Evolutionary conservation across 768 basidiomycete species (phyloP), one percentile per base, ranked within the genome.

Genomic region (Trametes coccinea): DNA sequence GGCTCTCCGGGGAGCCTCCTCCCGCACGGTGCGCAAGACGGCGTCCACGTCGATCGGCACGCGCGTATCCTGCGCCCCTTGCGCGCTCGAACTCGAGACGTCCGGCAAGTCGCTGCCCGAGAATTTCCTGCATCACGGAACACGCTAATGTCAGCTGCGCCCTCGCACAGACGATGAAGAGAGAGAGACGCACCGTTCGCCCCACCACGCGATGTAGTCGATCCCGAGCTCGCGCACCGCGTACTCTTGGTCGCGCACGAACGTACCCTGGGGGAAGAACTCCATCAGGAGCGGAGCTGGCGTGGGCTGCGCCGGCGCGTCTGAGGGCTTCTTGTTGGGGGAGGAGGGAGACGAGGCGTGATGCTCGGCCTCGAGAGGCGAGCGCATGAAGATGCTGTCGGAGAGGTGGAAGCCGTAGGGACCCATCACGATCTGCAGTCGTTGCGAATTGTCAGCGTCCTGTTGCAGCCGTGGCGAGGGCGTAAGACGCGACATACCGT

Each of bases 331-430:
- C 45, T 58, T 51, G 11, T 47, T 31, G 10, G 16, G 14, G 46
- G 4, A 70, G 66, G 29, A 30, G 17, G 22, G 22, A 22, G 22
- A 22, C 22, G 56, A 34, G 16, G 50, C 39, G 16, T 27, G n/a
- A 22, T 51, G 34, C 13, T 11, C n/a, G 49, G 54, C 48, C 27
- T 62, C 77, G 14, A 78, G 67, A 29, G 84, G 82, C 4, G 82
- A 82, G 60, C 82, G 83, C 83, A 93, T 85, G 76, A 86, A 92
- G 14, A 89, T 72, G 56, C 83, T 73, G 69, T 93, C 90, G 64
- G 89, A 77, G 31, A 92, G 79, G 63, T 86, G 82, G 53, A 76
- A 69, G 3, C 88, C 83, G 66, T 85, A 77, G 16, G 84, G 81
- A 41, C 88, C 85, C 40, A 90, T 64, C 33, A 89, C 73, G 59